A percentile compares a stretch with the other conserved stretches of the same genome.
phyloP scores from a whole-genome alignment of 78 protist species.

The Tieghemostelium lacteum region DNA sequence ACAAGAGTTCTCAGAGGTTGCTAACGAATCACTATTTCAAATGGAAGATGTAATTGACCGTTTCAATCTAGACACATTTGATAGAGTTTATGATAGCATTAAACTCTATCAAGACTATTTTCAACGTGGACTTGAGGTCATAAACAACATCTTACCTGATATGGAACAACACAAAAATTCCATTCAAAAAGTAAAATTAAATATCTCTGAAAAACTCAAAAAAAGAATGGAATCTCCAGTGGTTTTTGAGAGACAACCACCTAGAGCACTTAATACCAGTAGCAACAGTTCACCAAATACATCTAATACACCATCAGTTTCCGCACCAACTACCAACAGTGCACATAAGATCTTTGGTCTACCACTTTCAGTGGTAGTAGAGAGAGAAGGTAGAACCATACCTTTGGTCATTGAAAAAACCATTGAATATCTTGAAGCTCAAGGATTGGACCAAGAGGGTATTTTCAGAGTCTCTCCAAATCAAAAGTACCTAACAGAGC shows the following conservation, averaged over 20 bases:
- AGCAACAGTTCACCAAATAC: not conserved
- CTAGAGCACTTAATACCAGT: not conserved
- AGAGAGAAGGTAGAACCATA: constrained; percentile 15
- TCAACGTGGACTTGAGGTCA: constrained; percentile 7
- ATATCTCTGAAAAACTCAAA: constrained; percentile 11
- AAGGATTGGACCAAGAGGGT: constrained; percentile 16
- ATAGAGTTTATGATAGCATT: constrained; percentile 2
- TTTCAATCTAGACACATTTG: constrained; percentile 22
- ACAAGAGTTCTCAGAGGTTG: constrained; percentile 66
- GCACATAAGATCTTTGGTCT: constrained; percentile 43
- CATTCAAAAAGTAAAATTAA: not conserved
- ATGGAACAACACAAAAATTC: constrained; percentile 18
- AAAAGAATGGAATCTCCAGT: not conserved
- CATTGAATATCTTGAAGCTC: constrained; percentile 1
- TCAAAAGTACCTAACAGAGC: constrained; percentile 26
- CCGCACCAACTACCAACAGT: constrained; percentile 1
- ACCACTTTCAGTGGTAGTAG: not conserved
- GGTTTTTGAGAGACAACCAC: constrained; percentile 11
- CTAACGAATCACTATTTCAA: constrained; percentile 23
- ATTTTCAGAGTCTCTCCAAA: constrained; percentile 64
- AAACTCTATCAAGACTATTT: constrained; percentile 21
- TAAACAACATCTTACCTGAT: not conserved
- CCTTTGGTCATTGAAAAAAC: constrained; percentile 32
- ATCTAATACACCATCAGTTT: not conserved
- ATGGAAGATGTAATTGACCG: constrained; percentile 60